Conservation (phyloP, 257 asterid species). For the Nicotiana tomentosiformis region DNA sequence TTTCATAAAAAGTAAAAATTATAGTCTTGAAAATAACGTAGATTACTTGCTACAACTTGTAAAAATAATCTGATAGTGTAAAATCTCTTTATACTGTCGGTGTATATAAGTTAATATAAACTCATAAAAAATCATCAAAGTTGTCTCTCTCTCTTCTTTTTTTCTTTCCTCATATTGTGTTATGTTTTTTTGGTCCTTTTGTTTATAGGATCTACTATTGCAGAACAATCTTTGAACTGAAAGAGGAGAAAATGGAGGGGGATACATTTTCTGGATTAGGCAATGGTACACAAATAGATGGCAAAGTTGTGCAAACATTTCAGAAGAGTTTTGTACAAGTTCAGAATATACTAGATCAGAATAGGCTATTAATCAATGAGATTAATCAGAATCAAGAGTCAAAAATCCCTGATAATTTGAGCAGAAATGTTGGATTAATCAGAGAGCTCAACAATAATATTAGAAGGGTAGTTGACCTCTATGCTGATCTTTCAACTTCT, state of each 20-base stretch:
- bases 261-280: constrained; percentile 54
- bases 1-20: too few species aligned
- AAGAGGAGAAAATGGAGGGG: constrained; percentile 55
- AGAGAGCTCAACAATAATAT: constrained; percentile 82
- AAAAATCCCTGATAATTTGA: constrained; percentile 67
- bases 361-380: constrained; percentile 70
- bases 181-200: too few species aligned
- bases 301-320: constrained; percentile 62
- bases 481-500: constrained; percentile 65
- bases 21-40: too few species aligned
- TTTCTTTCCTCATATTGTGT: too few species aligned
- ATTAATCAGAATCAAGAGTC: constrained; percentile 91
- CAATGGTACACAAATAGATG: constrained; percentile 58
- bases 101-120: too few species aligned
- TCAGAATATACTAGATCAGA: constrained; percentile 72
- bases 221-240: too few species aligned
- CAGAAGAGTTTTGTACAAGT: constrained; percentile 87
- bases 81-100: too few species aligned
- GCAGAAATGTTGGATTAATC: constrained; percentile 75
- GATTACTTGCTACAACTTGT: too few species aligned
- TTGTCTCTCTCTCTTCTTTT: too few species aligned
- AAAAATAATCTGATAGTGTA: too few species aligned
- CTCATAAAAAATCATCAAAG: too few species aligned
- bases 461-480: constrained; percentile 77
- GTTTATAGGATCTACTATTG: too few species aligned